Percentiles rank a stretch among this genome's conserved stretches.
These are phyloP conservation scores for Leishmania aethiopica DNA, from an alignment of 208 protist genomes.

Conservation along the genomic window DNA sequence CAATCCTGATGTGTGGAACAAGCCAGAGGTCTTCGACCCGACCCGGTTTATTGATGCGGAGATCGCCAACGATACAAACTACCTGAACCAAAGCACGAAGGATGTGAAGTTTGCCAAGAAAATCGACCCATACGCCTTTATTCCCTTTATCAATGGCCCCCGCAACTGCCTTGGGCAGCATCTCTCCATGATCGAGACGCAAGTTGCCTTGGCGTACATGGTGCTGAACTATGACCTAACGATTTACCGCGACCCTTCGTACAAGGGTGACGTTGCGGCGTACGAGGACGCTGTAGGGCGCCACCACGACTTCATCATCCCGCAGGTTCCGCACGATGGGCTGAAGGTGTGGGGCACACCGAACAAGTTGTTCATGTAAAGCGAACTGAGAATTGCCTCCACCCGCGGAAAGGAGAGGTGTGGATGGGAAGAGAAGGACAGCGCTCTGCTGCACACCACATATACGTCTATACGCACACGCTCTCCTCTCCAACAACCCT, in stretches of 20 bases:
- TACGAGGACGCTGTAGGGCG: conserved; percentile 68
- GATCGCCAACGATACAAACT: conserved; percentile 80
- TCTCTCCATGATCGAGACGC: conserved; percentile 88
- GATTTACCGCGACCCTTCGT: conserved; percentile 48
- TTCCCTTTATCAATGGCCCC: conserved; percentile 93
- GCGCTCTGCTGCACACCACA: background rate
- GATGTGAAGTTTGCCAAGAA: conserved; percentile 56
- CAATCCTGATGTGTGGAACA: conserved; percentile 77
- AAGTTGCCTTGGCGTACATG: conserved; percentile 79
- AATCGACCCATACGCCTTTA: conserved; percentile 89
- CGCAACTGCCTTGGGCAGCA: conserved; percentile 94
- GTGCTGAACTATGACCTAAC: conserved; percentile 74
- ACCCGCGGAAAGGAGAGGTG: background rate
- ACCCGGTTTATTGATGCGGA: conserved; percentile 83
- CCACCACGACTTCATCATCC: conserved; percentile 85
- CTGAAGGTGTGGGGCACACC: conserved; percentile 62
- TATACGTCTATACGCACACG: background rate
- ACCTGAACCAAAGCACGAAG: conserved; percentile 33
- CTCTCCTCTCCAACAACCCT: background rate
- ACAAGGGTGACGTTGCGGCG: conserved; percentile 24
- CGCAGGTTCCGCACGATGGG: conserved; percentile 79
- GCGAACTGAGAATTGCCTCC: background rate
- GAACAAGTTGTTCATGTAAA: conserved; percentile 23
- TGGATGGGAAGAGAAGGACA: background rate
- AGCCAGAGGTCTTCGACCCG: conserved; percentile 80